Evolutionary conservation across 345 rosid species (phyloP), one percentile per base, ranked within the genome.

Genomic region (Hevea brasiliensis): DNA sequence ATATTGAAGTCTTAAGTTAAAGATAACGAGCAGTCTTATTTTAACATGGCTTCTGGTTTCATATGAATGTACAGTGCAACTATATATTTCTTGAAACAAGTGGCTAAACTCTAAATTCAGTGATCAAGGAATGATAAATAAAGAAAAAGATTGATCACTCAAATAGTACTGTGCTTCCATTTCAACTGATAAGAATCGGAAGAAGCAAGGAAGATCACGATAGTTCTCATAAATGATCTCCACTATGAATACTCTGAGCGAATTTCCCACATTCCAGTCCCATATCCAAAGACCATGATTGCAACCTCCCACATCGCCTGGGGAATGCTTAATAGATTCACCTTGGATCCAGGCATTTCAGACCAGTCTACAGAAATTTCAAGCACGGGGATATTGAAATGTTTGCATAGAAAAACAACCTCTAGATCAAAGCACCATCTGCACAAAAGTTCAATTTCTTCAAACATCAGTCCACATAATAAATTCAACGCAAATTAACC

Each of bases 341-440:
- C 88, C 87, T 95, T 95, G 17, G 99, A 95, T 70, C 99, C 99
- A 5, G 99, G 99, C 56, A 92, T 95, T 78, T 95, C 98, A 15
- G 92, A 81, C 99, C 99, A 92, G 66, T 85, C 91, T 47, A 95
- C 99, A 9, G 98, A 92, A 74, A 91, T 88, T 86, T 95, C 99
- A 6, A 71, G 51, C 83, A 91, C 84, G n/a, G 96, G 94, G 47
- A 95, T 89, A 26, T 77, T 67, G 17, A 91, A 92, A 81, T 85
- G 74, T 82, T 92, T 95, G 96, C 99, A 92, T 24, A 95, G 80
- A 80, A 76, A 95, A 68, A 95, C 94, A 73, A 95, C 26, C 85
- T 95, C 99, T 8, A 95, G 98, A 76, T 95, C 99, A 37, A 95
- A 95, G 81, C 99, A 95, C 99, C 99, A 95, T 86, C 99, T 95